These are phyloP conservation scores for Penicillium sp. DNA, from an alignment of 2,329 filamentous ascomycete genomes.

Conservation along the genomic window DNA sequence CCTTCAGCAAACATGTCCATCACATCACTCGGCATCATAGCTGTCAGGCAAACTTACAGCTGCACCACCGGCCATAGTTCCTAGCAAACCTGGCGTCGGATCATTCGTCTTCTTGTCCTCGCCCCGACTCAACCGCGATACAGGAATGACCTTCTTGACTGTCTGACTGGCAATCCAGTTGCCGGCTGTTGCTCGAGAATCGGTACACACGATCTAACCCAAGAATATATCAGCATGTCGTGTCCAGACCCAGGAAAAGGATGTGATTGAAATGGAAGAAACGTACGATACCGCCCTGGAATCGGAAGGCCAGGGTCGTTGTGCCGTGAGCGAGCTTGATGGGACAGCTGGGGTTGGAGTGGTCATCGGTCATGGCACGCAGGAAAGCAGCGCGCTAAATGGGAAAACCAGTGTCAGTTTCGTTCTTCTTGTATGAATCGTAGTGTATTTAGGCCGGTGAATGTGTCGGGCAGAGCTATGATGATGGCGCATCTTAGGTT, in stretches of 20 bases:
- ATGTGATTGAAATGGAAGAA: neutral
- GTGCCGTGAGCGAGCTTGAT: slow-evolving; percentile 99
- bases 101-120: slow-evolving; percentile 36
- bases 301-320: slow-evolving; percentile 95
- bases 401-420: slow-evolving; percentile 7
- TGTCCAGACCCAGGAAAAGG: neutral
- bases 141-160: slow-evolving; percentile 93
- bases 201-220: slow-evolving; percentile 79
- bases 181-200: slow-evolving; percentile 93
- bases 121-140: slow-evolving; percentile 40
- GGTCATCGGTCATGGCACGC: slow-evolving; percentile 93
- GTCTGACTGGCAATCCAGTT: slow-evolving; percentile 99
- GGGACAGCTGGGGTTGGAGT: slow-evolving; percentile 91
- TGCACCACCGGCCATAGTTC: slow-evolving; percentile 97
- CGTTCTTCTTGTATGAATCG: neutral
- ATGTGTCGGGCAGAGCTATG: slow-evolving; percentile 8
- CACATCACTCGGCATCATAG: neutral
- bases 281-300: slow-evolving; percentile 81
- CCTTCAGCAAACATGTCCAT: slow-evolving; percentile 11
- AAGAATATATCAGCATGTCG: slow-evolving; percentile 2
- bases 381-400: slow-evolving; percentile 84
- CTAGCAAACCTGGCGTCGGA: slow-evolving; percentile 60
- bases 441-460: neutral
- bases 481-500: slow-evolving; percentile 11
- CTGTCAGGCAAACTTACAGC: slow-evolving; percentile 55